phyloP scores from a whole-genome alignment of 2,329 filamentous ascomycete species.

The Cercospora zeina region DNA sequence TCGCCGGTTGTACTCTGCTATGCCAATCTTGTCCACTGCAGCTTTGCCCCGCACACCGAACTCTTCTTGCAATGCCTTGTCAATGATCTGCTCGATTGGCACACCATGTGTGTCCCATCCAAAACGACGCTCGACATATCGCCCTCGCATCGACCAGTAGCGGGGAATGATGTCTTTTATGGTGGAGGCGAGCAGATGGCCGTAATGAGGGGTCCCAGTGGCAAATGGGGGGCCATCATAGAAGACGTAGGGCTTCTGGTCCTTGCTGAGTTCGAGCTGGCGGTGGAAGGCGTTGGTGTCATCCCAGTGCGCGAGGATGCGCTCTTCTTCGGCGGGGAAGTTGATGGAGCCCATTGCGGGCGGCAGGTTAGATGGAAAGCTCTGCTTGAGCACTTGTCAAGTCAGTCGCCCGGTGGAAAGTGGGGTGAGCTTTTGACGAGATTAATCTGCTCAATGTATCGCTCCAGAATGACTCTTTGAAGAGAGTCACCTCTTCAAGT shows the following conservation, averaged over 20 bases:
- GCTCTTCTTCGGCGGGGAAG: slow-evolving; percentile 90
- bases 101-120: slow-evolving; percentile 96
- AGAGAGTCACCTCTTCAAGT: slow-evolving; percentile 11
- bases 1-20: slow-evolving; percentile 87
- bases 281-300: slow-evolving; percentile 89
- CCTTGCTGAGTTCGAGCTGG: slow-evolving; percentile 82
- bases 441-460: slow-evolving; percentile 1
- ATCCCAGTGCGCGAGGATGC: slow-evolving; percentile 79
- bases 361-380: slow-evolving; percentile 14
- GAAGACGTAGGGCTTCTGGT: slow-evolving; percentile 84
- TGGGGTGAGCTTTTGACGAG: background rate
- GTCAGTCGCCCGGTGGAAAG: background rate
- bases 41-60: slow-evolving; percentile 83
- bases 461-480: slow-evolving; percentile 1
- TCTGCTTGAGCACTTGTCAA: slow-evolving; percentile 8
- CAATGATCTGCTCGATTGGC: slow-evolving; percentile 95
- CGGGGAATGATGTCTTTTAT: slow-evolving; percentile 97
- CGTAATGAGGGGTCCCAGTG: slow-evolving; percentile 64
- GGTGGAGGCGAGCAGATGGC: slow-evolving; percentile 82
- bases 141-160: slow-evolving; percentile 97
- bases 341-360: slow-evolving; percentile 58
- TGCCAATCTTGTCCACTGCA: slow-evolving; percentile 80
- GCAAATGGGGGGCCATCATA: slow-evolving; percentile 69
- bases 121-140: slow-evolving; percentile 86
- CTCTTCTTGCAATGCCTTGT: slow-evolving; percentile 68